Base-by-base conservation (phyloP, 129 eudicot species). In the Helichrysum umbraculigerum region DNA sequence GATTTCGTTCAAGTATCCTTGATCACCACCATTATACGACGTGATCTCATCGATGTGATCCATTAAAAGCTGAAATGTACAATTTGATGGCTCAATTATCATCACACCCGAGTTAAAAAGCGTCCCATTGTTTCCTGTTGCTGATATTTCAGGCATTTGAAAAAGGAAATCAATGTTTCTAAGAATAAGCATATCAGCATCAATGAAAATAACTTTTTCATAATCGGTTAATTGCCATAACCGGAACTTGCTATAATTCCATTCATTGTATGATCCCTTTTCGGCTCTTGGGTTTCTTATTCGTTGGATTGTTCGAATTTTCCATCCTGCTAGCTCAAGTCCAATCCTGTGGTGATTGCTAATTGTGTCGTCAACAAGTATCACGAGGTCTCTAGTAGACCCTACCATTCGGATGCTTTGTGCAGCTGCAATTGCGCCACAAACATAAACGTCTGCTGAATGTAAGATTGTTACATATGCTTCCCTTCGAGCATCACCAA, bases 381-480 rank as follows among this genome's bases (percentile, higher is more conserved):
- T 83, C 29, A 91, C 89, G 7, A 91, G 94, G 78, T 91, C 97
- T 8, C 92, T 79, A 1, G 92, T 88, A 1, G 96, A 87, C 41
- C 97, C 97, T 1, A 84, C 70, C 96, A 83, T 86, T 15, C 95
- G 92, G 32, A 91, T 89, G 37, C 97, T 91, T 67, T 89, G 92
- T 59, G 96, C 97, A 41, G 86, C 92, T 4, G 89, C 83, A 21
- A 91, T 91, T 28, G 97, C 97, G 1, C 97, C 97, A 63, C 97
- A 91, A 4, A 91, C 96, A 56, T 91, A 91, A 42, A 82, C 80
- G 52, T 91, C 85, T 0, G 90, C 86, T 0, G 97, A 91, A 78
- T 91, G 97, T 34, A 91, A 84, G 81, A 89, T 82, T 25, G 97
- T 91, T 63, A 91, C 96, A 66, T 91, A 91, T 14, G 97, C 97